A percentile compares a stretch with the other conserved stretches of the same genome.
phyloP scores from a whole-genome alignment of 2,329 filamentous ascomycete genomes.

The Anisogramma anomala region DNA sequence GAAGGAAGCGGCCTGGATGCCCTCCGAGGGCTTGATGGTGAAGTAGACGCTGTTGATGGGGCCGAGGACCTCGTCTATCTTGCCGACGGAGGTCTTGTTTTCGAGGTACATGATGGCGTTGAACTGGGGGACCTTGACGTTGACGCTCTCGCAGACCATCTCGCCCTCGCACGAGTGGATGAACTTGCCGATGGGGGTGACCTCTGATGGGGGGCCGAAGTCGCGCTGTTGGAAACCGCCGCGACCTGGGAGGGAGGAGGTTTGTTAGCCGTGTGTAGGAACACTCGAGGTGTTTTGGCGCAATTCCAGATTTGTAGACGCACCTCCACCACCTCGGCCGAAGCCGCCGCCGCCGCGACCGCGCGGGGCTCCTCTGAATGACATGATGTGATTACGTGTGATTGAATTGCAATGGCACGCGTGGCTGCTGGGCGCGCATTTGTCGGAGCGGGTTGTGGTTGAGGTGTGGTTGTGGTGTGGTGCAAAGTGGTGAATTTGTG shows the following conservation, averaged over 20 bases:
- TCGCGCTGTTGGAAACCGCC: slow-evolving; percentile 49
- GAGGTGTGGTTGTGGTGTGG: neutral
- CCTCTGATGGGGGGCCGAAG: slow-evolving; percentile 50
- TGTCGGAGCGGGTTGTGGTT: neutral
- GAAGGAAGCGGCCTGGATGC: slow-evolving; percentile 90
- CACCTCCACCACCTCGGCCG: slow-evolving; percentile 40
- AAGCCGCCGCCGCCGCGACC: slow-evolving; percentile 37
- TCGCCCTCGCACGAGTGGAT: slow-evolving; percentile 93
- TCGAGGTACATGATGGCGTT: slow-evolving; percentile 98
- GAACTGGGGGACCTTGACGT: slow-evolving; percentile 96
- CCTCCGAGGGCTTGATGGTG: slow-evolving; percentile 93
- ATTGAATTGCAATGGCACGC: neutral
- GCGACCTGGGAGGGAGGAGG: slow-evolving; percentile 34
- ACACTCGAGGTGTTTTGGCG: neutral
- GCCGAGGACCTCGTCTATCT: slow-evolving; percentile 95
- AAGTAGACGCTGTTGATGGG: slow-evolving; percentile 98
- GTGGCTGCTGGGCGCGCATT: neutral
- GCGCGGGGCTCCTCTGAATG: slow-evolving; percentile 44
- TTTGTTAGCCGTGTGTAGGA: neutral
- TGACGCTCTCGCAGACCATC: slow-evolving; percentile 92
- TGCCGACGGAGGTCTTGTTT: slow-evolving; percentile 94
- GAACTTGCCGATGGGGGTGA: slow-evolving; percentile 83
- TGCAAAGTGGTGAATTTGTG: slow-evolving; percentile 4
- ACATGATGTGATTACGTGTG: slow-evolving; percentile 37
- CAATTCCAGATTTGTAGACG: neutral